Percentiles rank a stretch among this genome's conserved stretches.
Conservation (phyloP, 345 rosid genomes). For the Erodium maritimum region DNA sequence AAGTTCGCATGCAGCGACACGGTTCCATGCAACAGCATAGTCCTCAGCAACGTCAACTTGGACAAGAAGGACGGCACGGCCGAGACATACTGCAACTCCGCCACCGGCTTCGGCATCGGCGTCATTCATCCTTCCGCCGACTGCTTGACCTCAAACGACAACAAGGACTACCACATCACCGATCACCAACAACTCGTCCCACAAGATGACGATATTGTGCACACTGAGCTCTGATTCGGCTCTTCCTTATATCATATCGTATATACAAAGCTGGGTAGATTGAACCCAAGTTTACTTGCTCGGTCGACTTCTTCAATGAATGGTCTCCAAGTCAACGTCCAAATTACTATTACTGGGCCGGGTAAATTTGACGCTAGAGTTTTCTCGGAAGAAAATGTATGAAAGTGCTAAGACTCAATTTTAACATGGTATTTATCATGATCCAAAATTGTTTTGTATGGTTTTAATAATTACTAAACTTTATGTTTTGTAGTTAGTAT, state of each 20-base stretch:
- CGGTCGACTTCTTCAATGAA: no score
- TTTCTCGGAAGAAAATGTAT: no score
- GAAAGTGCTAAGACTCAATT: no score
- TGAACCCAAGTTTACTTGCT: no score
- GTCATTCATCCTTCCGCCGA: constrained; percentile 82
- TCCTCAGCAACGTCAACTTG: constrained; percentile 63
- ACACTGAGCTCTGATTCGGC: constrained; percentile 45
- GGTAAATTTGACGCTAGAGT: no score
- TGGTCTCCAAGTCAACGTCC: no score
- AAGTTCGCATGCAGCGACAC: constrained; percentile 89
- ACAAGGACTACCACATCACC: constrained; percentile 31
- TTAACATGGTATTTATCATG: no score
- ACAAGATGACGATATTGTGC: constrained; percentile 30
- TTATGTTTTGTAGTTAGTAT: no score
- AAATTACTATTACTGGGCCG: no score
- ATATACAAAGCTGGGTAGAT: background rate
- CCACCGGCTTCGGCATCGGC: constrained; percentile 72
- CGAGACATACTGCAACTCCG: constrained; percentile 88
- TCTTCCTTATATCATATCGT: constrained; percentile 4
- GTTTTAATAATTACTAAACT: no score
- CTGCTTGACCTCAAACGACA: constrained; percentile 61
- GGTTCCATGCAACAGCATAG: constrained; percentile 71
- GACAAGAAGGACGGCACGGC: constrained; percentile 62
- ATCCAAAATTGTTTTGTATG: no score
- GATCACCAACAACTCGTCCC: constrained; percentile 6